Evolutionary conservation across 345 rosid species (phyloP).

Genomic region (Eucalyptus curtisii): DNA sequence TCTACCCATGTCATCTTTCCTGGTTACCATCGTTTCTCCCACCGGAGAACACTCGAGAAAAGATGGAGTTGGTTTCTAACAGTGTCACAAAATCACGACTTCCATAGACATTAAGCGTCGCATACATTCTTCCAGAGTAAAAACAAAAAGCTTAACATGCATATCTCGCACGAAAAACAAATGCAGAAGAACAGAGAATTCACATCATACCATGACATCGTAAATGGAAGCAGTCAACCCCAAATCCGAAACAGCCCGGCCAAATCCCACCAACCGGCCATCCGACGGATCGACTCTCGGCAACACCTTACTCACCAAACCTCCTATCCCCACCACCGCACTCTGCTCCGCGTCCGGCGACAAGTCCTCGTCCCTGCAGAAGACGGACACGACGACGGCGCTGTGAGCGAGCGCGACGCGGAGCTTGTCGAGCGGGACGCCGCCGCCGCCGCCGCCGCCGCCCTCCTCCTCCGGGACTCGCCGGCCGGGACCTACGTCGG

Average conservation of each 20-base stretch:
- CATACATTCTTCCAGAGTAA: background rate
- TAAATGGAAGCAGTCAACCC: slow-evolving; percentile 80
- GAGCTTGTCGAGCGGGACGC: slow-evolving; percentile 45
- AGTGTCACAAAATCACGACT: background rate
- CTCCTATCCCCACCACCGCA: slow-evolving; percentile 13
- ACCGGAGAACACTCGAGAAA: background rate
- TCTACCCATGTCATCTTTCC: background rate
- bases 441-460: slow-evolving; percentile 7
- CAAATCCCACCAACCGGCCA: slow-evolving; percentile 66
- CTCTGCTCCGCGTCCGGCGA: background rate
- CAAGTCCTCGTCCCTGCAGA: slow-evolving; percentile 25
- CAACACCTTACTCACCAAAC: slow-evolving; percentile 21
- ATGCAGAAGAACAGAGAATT: background rate
- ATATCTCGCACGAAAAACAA: background rate
- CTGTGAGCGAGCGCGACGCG: slow-evolving; percentile 52
- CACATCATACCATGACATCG: slow-evolving; percentile 51
- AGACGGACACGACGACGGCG: slow-evolving; percentile 59
- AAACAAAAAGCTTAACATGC: background rate
- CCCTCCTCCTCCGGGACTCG: background rate
- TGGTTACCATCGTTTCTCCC: background rate
- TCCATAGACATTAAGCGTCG: background rate
- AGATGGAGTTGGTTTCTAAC: background rate
- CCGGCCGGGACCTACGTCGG: slow-evolving; percentile 7
- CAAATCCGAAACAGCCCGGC: slow-evolving; percentile 73
- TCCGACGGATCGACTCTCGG: slow-evolving; percentile 38